Base-by-base conservation (phyloP, 1,284 basidiomycete genomes). In the Ganoderma lingzhi region DNA sequence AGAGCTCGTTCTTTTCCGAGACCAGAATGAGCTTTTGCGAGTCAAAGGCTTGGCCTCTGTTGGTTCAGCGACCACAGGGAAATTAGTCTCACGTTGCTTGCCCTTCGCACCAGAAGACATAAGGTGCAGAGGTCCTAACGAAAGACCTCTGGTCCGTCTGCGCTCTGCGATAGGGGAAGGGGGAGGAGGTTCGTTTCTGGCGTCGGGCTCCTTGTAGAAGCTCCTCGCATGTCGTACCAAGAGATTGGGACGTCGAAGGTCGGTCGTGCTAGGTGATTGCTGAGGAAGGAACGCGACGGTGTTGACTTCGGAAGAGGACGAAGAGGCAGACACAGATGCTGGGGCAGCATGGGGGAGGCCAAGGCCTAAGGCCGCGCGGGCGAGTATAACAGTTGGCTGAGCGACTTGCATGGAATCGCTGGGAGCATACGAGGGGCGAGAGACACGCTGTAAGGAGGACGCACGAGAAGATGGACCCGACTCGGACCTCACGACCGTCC, bases 1-100 rank as follows among this genome's bases (percentile, higher is more conserved):
- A 15, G 79, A 81, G 58, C 80, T 73, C 63, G 80, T 72, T 72
- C 81, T 76, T 71, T 79, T 86, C 28, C 85, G 80, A 37, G 80
- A 81, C 85, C 86, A 87, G 70, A 88, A 87, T 0, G 86, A 93
- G 28, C 88, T 75, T 76, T 86, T 88, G 62, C 89, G 86, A 42
- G 83, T 79, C 56, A 91, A 75, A 8, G 79, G 75, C 68, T 84
- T 85, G 6, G 70, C 67, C 19, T 76, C 71, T 15, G 76, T 68
- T 6, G 59, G 23, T n/a, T 61, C 59, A 42, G 59, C 23, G 59
- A 42, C n/a, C 1, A 44, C 1, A 0, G 76, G 70, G 10, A 58
- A 66, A 17, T 69, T 70, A 0, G 61, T 32, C 42, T 74, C 74
- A 3, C 70, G 68, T 35, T 76, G 79, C 68, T 80, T 79, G 66